phyloP scores from a whole-genome alignment of 2,329 filamentous ascomycete species.

The Coniella lustricola region DNA sequence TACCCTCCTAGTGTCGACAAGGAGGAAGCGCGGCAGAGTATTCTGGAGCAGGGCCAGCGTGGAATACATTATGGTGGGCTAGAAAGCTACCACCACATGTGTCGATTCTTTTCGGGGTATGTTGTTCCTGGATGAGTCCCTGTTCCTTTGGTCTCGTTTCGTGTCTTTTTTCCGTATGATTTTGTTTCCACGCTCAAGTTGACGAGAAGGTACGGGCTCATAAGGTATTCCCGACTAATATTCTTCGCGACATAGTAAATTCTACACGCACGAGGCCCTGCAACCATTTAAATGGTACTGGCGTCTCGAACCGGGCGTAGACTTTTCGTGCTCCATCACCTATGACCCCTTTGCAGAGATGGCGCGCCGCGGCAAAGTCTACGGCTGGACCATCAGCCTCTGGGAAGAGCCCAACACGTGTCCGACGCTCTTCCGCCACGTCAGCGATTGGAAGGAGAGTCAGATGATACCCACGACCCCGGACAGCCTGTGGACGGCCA shows the following conservation, averaged over 20 bases:
- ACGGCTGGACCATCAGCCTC: slow-evolving; percentile 37
- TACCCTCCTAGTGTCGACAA: slow-evolving; percentile 29
- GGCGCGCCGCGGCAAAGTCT: slow-evolving; percentile 35
- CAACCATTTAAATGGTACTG: slow-evolving; percentile 40
- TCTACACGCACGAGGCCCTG: slow-evolving; percentile 35
- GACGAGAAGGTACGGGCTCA: no score
- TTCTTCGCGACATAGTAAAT: no score
- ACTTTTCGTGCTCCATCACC: slow-evolving; percentile 38
- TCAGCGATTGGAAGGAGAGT: slow-evolving; percentile 34
- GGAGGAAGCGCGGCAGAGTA: slow-evolving; percentile 18
- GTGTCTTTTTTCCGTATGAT: no score
- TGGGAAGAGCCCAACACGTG: slow-evolving; percentile 36
- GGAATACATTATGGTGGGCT: slow-evolving; percentile 32
- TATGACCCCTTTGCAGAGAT: slow-evolving; percentile 42
- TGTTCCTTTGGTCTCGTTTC: background rate
- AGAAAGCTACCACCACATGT: slow-evolving; percentile 35
- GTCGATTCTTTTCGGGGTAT: slow-evolving; percentile 35
- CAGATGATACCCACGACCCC: slow-evolving; percentile 26
- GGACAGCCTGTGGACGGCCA: slow-evolving; percentile 31
- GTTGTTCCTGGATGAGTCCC: slow-evolving; percentile 14
- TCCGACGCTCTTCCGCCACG: slow-evolving; percentile 34
- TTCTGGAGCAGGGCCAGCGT: slow-evolving; percentile 22
- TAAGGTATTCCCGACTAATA: no score
- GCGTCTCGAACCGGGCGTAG: slow-evolving; percentile 37
- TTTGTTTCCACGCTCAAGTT: no score